Conservation (phyloP, 441 rosid genomes). For the Adansonia madagascariensis region DNA sequence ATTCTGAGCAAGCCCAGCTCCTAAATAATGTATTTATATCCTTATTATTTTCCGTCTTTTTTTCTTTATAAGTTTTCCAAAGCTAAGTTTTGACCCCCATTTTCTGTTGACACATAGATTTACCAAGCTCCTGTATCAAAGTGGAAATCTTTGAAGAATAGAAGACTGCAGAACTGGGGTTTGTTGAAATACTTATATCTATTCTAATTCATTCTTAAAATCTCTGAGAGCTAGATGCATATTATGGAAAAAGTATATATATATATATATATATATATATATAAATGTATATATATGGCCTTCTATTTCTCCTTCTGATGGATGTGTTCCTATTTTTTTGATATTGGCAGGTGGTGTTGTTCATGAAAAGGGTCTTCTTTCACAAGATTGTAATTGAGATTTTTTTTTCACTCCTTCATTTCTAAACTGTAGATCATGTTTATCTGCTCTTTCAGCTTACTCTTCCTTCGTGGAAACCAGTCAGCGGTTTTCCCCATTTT, state of each 20-base stretch:
- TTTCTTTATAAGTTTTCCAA: neutral
- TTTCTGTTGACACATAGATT: conserved; percentile 43
- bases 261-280: too few species aligned
- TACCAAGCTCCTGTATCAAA: conserved; percentile 66
- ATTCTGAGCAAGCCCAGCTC: conserved; percentile 61
- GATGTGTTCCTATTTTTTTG: neutral
- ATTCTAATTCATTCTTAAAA: conserved; percentile 3
- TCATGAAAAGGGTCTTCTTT: conserved; percentile 89
- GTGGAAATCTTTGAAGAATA: conserved; percentile 82
- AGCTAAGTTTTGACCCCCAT: neutral
- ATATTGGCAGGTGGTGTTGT: conserved; percentile 77
- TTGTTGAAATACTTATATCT: conserved; percentile 17
- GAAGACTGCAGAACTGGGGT: conserved; percentile 95
- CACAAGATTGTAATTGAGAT: conserved; percentile 73
- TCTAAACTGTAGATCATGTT: neutral
- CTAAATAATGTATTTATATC: conserved; percentile 47
- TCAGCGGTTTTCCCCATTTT: neutral
- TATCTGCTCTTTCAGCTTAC: neutral
- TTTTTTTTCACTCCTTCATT: neutral
- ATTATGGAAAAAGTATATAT: neutral
- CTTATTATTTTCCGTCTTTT: neutral
- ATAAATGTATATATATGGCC: too few species aligned
- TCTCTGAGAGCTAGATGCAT: conserved; percentile 4
- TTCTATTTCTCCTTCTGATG: conserved; percentile 24
- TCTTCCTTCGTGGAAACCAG: neutral